A percentile compares a stretch with the other conserved stretches of the same genome.
Conservation (phyloP, 2,329 filamentous ascomycete species). For the Fusarium transvaalense region DNA sequence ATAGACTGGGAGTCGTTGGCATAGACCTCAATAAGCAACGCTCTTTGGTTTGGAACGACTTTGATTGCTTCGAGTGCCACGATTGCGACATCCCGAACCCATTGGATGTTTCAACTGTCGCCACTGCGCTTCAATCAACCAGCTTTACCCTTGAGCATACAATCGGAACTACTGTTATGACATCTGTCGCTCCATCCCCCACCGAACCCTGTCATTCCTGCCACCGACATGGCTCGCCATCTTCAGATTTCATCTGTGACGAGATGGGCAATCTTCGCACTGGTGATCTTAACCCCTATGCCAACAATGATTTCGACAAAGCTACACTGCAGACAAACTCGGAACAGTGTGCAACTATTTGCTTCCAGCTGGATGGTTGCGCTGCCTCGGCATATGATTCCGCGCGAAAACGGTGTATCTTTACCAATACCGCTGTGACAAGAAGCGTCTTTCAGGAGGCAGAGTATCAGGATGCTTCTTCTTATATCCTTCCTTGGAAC, state of each 20-base stretch:
- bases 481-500: slow-evolving; percentile 16
- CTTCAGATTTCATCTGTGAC: slow-evolving; percentile 5
- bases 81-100: slow-evolving; percentile 11
- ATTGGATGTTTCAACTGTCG: neutral
- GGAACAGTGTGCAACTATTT: slow-evolving; percentile 9
- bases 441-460: neutral
- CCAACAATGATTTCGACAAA: slow-evolving; percentile 10
- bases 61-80: slow-evolving; percentile 16
- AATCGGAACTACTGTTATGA: fast-evolving
- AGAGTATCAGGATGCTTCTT: neutral
- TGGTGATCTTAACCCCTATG: slow-evolving; percentile 4
- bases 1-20: neutral
- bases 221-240: neutral
- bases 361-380: slow-evolving; percentile 1
- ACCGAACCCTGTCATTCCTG: neutral
- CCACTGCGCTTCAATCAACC: neutral
- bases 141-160: fast-evolving
- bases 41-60: slow-evolving; percentile 19
- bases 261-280: slow-evolving; percentile 8
- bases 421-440: neutral
- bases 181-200: neutral
- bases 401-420: slow-evolving; percentile 1
- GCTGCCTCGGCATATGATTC: slow-evolving; percentile 1
- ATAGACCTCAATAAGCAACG: neutral
- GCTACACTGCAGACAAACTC: slow-evolving; percentile 9